Evolutionary conservation across 225 moss, liverwort and hornwort species (phyloP).

Genomic region (Pleurozium schreberi): DNA sequence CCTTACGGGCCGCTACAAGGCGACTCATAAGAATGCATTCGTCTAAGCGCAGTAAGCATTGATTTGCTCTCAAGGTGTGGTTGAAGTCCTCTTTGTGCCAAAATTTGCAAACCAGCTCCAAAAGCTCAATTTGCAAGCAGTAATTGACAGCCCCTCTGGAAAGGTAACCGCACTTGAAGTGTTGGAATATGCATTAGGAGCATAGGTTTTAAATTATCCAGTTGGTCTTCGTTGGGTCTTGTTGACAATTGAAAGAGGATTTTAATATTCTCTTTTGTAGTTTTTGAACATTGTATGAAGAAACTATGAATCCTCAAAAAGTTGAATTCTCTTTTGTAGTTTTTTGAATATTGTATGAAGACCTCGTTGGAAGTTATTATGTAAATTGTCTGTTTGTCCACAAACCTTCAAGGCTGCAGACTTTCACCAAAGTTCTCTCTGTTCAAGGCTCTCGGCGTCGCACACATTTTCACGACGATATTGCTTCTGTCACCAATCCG

Average conservation of each 20-base stretch:
- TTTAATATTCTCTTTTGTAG: neutral
- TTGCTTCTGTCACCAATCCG: neutral
- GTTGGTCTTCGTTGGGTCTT: neutral
- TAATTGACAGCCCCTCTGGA: neutral
- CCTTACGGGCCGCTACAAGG: neutral
- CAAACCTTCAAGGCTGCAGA: neutral
- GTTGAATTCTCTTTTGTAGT: neutral
- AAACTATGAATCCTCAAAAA: neutral
- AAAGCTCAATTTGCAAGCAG: neutral
- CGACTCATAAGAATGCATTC: neutral
- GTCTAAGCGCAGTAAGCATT: neutral
- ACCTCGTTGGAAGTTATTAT: neutral
- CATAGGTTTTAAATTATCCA: neutral
- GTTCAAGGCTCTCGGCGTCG: neutral
- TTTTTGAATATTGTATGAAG: neutral
- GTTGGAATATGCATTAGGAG: neutral
- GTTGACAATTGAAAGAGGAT: neutral
- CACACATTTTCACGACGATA: neutral
- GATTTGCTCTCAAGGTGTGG: neutral
- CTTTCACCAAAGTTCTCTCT: neutral
- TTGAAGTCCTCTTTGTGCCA: neutral
- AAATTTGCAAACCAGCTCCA: neutral
- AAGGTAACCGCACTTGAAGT: neutral
- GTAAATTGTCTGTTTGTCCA: neutral
- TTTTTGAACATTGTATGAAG: neutral